Percentiles rank a stretch among this genome's conserved stretches.
phyloP scores from a whole-genome alignment of 225 moss, liverwort and hornwort species.

The Physcomitrium patens region DNA sequence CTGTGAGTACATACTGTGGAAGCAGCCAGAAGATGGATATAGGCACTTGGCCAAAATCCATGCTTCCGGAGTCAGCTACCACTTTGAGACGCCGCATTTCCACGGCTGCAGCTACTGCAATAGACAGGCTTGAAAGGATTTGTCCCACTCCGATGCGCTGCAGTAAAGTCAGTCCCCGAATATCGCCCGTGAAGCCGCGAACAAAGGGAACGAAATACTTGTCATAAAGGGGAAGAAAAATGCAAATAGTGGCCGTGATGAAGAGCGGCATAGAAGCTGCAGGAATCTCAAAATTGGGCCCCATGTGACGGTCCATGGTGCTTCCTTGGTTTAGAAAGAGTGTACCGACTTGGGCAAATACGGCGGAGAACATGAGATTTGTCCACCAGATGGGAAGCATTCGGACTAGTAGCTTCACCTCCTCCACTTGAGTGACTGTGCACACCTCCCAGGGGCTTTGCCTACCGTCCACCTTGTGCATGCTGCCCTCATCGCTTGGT shows the following conservation, averaged over 20 bases:
- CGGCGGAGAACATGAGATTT: constrained; percentile 96
- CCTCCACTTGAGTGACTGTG: constrained; percentile 92
- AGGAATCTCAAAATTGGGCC: constrained; percentile 77
- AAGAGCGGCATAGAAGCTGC: constrained; percentile 97
- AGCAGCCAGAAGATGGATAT: constrained; percentile 97
- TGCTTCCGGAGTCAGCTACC: constrained; percentile 27
- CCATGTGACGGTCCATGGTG: constrained; percentile 80
- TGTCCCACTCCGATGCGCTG: constrained; percentile 96
- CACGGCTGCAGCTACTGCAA: constrained; percentile 81
- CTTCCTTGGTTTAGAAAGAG: constrained; percentile 90
- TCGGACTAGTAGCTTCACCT: constrained; percentile 88
- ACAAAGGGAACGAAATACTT: constrained; percentile 87
- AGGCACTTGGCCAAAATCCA: constrained; percentile 49
- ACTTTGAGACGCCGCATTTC: constrained; percentile 76
- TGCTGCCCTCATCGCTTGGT: constrained; percentile 21
- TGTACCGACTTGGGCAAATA: constrained; percentile 94
- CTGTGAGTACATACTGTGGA: constrained; percentile 90
- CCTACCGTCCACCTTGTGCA: constrained; percentile 34
- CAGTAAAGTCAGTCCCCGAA: constrained; percentile 77
- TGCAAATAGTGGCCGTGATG: constrained; percentile 91
- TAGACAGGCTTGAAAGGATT: constrained; percentile 77
- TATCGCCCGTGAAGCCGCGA: constrained; percentile 73
- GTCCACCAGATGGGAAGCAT: constrained; percentile 98
- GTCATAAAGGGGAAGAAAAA: constrained; percentile 87
- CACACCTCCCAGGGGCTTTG: constrained; percentile 79